Evolutionary conservation across 305 asterid species (phyloP).

Genomic region (Fraxinus paxiana): DNA sequence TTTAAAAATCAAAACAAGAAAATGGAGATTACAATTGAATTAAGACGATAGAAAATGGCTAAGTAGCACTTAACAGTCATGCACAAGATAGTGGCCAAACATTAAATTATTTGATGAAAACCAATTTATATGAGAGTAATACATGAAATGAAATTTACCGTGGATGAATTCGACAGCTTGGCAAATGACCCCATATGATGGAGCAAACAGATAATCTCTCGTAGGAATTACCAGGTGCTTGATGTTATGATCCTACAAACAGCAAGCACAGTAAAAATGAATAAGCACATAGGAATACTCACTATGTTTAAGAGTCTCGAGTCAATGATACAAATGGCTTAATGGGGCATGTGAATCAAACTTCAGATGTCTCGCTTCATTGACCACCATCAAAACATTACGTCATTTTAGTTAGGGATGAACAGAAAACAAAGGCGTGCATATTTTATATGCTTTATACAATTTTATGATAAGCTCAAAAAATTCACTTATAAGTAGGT

Average conservation of each 20-base stretch:
- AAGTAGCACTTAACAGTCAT: neutral
- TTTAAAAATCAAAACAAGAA: constrained; percentile 22
- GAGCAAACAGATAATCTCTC: constrained; percentile 93
- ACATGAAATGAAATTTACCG: constrained; percentile 34
- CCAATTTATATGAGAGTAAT: neutral
- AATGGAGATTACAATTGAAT: neutral
- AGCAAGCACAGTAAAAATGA: constrained; percentile 8
- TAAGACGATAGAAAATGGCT: neutral
- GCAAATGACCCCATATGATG: constrained; percentile 56
- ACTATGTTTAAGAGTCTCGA: neutral
- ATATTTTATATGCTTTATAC: neutral
- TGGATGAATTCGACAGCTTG: constrained; percentile 81
- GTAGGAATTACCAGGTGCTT: constrained; percentile 86
- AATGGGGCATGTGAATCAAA: neutral
- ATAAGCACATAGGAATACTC: neutral
- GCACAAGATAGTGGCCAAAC: neutral
- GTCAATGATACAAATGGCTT: neutral
- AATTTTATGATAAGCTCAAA: neutral
- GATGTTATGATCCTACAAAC: constrained; percentile 54
- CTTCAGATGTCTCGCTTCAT: neutral
- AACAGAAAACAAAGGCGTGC: neutral
- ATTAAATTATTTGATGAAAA: neutral
- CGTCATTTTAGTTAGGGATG: neutral
- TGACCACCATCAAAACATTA: neutral
- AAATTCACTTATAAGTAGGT: neutral